phyloP scores from a whole-genome alignment of 2,329 filamentous ascomycete species.

The Pseudogymnoascus sp. region DNA sequence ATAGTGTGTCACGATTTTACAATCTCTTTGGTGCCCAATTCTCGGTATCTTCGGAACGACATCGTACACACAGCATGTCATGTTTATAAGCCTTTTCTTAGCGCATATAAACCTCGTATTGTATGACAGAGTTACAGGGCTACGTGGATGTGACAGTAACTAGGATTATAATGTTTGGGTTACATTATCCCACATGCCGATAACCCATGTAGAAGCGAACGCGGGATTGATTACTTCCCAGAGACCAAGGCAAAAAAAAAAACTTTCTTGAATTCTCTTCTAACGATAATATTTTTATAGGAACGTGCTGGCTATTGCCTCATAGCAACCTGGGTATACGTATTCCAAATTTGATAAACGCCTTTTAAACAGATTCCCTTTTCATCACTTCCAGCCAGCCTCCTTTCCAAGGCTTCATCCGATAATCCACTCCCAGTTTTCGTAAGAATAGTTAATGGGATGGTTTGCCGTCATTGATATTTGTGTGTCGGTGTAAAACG shows the following conservation, averaged over 20 bases:
- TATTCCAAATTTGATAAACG: conserved; percentile 1
- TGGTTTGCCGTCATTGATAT: background rate
- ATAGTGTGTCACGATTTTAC: background rate
- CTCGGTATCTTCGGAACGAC: background rate
- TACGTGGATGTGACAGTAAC: background rate
- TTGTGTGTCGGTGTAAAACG: background rate
- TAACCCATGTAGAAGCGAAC: background rate
- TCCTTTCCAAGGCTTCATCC: background rate
- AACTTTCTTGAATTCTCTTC: background rate
- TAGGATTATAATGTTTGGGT: background rate
- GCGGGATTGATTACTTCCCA: background rate
- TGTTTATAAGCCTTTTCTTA: conserved; percentile 9
- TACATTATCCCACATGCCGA: background rate
- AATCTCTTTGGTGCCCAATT: background rate
- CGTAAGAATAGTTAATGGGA: background rate
- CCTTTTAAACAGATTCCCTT: background rate
- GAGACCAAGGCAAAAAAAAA: background rate
- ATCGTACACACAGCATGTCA: background rate
- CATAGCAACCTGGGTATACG: background rate
- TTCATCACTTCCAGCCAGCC: background rate
- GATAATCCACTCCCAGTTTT: background rate
- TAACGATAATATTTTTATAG: background rate
- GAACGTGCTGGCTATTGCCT: background rate
- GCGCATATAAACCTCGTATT: background rate
- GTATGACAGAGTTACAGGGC: background rate